These are phyloP conservation scores for Poteriospumella lacustris DNA, from an alignment of 108 stramenopile genomes.

Conservation along the genomic window DNA sequence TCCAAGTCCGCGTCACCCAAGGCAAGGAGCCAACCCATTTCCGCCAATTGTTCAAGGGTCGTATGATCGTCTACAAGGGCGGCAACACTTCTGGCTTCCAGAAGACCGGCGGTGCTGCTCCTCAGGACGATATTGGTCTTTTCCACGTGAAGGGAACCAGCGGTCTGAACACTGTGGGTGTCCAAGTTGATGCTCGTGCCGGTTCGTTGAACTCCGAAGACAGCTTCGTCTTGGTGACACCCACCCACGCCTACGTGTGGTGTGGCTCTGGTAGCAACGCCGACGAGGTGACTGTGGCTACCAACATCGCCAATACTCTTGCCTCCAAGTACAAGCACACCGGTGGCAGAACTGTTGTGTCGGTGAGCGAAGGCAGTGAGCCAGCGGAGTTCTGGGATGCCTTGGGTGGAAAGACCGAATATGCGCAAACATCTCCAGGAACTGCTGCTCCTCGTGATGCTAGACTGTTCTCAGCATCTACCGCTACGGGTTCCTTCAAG, in stretches of 20 bases:
- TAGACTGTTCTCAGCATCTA: slow-evolving; percentile 48
- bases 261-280: slow-evolving; percentile 38
- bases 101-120: slow-evolving; percentile 28
- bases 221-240: slow-evolving; percentile 50
- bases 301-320: slow-evolving; percentile 33
- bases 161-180: slow-evolving; percentile 45
- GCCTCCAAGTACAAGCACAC: slow-evolving; percentile 17
- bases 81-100: slow-evolving; percentile 48
- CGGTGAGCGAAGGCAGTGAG: slow-evolving; percentile 53
- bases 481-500: slow-evolving; percentile 44
- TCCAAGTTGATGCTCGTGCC: slow-evolving; percentile 47
- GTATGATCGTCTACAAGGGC: slow-evolving; percentile 51
- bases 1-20: slow-evolving; percentile 52
- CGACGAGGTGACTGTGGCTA: slow-evolving; percentile 43
- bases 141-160: slow-evolving; percentile 57
- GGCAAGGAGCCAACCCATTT: slow-evolving; percentile 61
- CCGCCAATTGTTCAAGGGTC: slow-evolving; percentile 51
- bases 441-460: slow-evolving; percentile 38
- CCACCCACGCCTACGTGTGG: slow-evolving; percentile 41
- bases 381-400: slow-evolving; percentile 53
- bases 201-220: slow-evolving; percentile 52
- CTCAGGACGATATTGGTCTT: slow-evolving; percentile 38
- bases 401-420: slow-evolving; percentile 53
- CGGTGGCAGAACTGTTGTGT: slow-evolving; percentile 18
- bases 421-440: slow-evolving; percentile 39